Percentiles rank a stretch among this genome's conserved stretches.
Conservation (phyloP, 176 grass and related monocot species). For the Ampelocalamus luodianensis region DNA sequence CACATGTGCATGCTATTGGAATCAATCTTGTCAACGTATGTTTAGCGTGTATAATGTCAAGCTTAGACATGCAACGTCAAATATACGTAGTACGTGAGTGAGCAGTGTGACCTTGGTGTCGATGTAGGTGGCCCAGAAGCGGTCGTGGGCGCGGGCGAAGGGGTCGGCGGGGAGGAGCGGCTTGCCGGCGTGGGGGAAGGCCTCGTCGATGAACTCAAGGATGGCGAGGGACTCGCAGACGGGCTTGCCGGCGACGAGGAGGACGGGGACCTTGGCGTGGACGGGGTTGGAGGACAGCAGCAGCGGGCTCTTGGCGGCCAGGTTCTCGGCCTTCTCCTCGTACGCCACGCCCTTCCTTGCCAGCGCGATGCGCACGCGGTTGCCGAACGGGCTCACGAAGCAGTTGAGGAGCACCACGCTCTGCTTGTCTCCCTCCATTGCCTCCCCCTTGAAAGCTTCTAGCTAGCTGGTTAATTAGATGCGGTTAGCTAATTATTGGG, state of each 20-base stretch:
- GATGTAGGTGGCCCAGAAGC: conserved; percentile 69
- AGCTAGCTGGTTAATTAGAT: background rate
- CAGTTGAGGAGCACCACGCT: conserved; percentile 51
- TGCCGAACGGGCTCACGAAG: conserved; percentile 72
- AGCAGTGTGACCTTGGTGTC: conserved; percentile 48
- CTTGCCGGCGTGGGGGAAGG: conserved; percentile 37
- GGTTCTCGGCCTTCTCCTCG: conserved; percentile 65
- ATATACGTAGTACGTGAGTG: too few relatives aligned
- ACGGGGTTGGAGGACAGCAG: conserved; percentile 78
- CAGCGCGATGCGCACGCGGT: conserved; percentile 59
- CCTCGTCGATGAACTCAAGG: conserved; percentile 69
- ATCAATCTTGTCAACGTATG: too few relatives aligned
- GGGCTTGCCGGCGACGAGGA: conserved; percentile 58
- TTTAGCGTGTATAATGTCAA: too few relatives aligned
- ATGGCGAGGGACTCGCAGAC: conserved; percentile 67
- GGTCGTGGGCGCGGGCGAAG: conserved; percentile 43
- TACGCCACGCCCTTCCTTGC: conserved; percentile 71
- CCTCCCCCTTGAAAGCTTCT: conserved; percentile 26
- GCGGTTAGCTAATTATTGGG: background rate
- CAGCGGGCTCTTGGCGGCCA: conserved; percentile 56
- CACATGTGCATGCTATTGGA: too few relatives aligned
- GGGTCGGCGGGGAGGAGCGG: conserved; percentile 58
- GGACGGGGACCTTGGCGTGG: conserved; percentile 63
- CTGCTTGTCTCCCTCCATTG: conserved; percentile 32
- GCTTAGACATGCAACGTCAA: background rate